Evolutionary conservation across 345 rosid species (phyloP).

Genomic region (Laguncularia racemosa): DNA sequence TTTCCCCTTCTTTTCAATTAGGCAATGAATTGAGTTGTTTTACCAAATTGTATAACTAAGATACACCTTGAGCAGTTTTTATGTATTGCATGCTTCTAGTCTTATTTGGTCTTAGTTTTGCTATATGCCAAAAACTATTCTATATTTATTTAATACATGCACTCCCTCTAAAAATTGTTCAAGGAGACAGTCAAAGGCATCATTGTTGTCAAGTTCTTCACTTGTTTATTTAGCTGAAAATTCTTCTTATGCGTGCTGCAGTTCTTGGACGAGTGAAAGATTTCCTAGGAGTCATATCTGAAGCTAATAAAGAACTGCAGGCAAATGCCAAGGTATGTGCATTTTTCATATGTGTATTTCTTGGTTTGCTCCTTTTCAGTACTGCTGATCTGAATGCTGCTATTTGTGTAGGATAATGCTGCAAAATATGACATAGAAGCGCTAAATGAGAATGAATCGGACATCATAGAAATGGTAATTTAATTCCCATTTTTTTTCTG

Average conservation of each 20-base stretch:
- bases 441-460: conserved; percentile 57
- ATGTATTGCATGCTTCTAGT: no score
- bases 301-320: conserved; percentile 58
- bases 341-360: background rate
- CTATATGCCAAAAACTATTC: no score
- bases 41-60: no score
- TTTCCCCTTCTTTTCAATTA: no score
- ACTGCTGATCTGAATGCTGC: background rate
- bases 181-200: background rate
- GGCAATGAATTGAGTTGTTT: no score
- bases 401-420: conserved; percentile 38
- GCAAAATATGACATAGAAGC: conserved; percentile 58
- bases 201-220: background rate
- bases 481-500: background rate
- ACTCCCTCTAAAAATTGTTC: conserved; percentile 1
- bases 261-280: conserved; percentile 67
- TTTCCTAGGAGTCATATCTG: conserved; percentile 60
- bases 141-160: background rate
- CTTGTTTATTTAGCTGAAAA: background rate
- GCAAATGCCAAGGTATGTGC: conserved; percentile 45
- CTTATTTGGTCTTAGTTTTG: no score
- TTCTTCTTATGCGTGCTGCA: conserved; percentile 13
- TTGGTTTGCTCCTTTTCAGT: background rate
- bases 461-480: conserved; percentile 72
- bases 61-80: no score